Evolutionary conservation across 495 filamentous ascomycete species (phyloP), one percentile per base, ranked within the genome.

Genomic region (Coniosporium apollinis): DNA sequence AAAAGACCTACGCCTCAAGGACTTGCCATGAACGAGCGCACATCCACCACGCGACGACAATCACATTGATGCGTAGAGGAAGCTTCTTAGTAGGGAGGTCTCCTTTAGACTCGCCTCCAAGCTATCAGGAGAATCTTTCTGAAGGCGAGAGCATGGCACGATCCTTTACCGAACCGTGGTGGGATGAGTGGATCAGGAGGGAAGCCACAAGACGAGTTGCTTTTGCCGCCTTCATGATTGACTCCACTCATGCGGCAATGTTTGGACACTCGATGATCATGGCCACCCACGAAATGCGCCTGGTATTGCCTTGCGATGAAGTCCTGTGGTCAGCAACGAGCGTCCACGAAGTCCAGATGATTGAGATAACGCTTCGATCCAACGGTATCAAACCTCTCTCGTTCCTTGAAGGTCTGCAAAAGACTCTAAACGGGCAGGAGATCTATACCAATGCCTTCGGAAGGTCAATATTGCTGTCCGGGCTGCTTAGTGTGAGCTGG

Each of bases 201-300:
- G 89, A 97, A 52, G 79, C 86, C 11, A 94, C 85, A 2, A 68
- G 84, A 22, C 72, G 89, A 28, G 83, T 79, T 3, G 89, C 87
- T 0, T 97, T 94, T 64, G 87, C 78, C 11, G 89, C 89, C 2
- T 97, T 94, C 54, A 76, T 97, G 15, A 74, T 94, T 34, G 89
- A 97, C 53, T 91, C 86, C 2, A 91, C 83, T 4, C 89, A 97
- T 58, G 85, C 87, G 3, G 94, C 83, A 26, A 94, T 97, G 81
- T 97, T 96, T 56, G 89, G 89, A 0, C 89, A 97, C 55, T 86
- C 85, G 14, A 87, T 84, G 2, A 85, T 89, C 21, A 93, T 96
- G 85, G 85, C 93, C 10, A 84, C 89, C 3, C 85, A 94, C 52
- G 89, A 97, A 58, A 82, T 97, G 65, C 75, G 82, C 15, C 63